Evolutionary conservation across 2,329 filamentous ascomycete genomes (phyloP).

Genomic region (Colletotrichum limetticola): DNA sequence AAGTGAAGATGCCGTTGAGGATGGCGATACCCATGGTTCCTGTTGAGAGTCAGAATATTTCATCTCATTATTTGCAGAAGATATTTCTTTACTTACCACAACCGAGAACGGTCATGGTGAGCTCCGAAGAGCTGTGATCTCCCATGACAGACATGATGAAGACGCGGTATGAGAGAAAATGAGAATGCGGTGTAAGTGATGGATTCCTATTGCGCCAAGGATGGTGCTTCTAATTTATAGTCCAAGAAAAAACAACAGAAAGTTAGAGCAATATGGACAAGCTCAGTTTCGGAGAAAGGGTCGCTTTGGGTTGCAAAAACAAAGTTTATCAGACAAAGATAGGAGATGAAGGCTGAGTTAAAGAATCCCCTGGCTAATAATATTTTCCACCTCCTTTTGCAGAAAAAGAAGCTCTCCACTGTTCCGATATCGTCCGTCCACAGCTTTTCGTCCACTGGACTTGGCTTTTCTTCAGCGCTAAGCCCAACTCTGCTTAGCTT

Average conservation of each 20-base stretch:
- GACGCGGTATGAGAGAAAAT: constrained; percentile 12
- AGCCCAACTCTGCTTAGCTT: background rate
- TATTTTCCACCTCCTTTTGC: constrained; percentile 27
- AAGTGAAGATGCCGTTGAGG: constrained; percentile 80
- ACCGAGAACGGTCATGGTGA: constrained; percentile 84
- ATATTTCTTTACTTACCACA: constrained; percentile 68
- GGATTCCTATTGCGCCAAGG: background rate
- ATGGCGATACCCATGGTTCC: constrained; percentile 90
- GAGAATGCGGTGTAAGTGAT: constrained; percentile 29
- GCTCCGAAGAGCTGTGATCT: constrained; percentile 54
- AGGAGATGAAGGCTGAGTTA: background rate
- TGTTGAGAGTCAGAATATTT: constrained; percentile 45
- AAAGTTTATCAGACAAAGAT: background rate
- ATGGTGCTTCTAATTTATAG: background rate
- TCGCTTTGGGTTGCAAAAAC: background rate
- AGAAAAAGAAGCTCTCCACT: constrained; percentile 27
- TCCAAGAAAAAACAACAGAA: background rate
- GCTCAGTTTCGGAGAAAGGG: background rate
- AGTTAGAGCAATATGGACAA: background rate
- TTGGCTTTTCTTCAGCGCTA: constrained; percentile 11
- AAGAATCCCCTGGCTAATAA: constrained; percentile 10
- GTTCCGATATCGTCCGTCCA: constrained; percentile 27
- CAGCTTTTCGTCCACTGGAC: constrained; percentile 10
- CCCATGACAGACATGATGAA: constrained; percentile 43
- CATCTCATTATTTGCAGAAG: background rate